These are phyloP conservation scores for Kluyveromyces aestuarii DNA, from an alignment of 805 yeast genomes.

Conservation along the genomic window DNA sequence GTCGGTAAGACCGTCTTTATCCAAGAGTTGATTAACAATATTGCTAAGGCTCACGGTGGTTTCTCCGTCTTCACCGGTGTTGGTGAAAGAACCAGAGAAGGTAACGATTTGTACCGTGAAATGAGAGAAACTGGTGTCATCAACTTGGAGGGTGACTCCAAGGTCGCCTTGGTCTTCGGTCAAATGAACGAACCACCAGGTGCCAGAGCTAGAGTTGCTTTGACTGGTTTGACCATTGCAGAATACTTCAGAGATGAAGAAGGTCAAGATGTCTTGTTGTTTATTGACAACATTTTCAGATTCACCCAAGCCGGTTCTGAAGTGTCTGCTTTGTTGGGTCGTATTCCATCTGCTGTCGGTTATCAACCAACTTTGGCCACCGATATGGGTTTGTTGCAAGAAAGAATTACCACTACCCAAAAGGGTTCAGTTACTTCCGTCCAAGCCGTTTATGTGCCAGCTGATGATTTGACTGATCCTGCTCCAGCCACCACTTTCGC, in stretches of 20 bases:
- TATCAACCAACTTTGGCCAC: constrained; percentile 99
- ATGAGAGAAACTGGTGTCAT: constrained; percentile 99
- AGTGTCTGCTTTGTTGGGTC: constrained; percentile 98
- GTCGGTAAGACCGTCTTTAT: constrained; percentile 99
- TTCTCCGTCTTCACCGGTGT: constrained; percentile 99
- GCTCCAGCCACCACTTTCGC: constrained; percentile 99
- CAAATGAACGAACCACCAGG: constrained; percentile 99
- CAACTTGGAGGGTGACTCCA: constrained; percentile 98
- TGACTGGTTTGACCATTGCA: constrained; percentile 99
- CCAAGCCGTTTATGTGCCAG: constrained; percentile 99
- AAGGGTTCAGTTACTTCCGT: constrained; percentile 99
- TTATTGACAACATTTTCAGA: constrained; percentile 99
- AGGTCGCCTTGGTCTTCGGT: constrained; percentile 98
- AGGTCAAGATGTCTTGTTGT: constrained; percentile 99
- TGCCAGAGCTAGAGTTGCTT: constrained; percentile 99
- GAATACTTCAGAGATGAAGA: constrained; percentile 99
- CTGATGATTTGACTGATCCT: constrained; percentile 99
- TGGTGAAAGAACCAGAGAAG: constrained; percentile 99
- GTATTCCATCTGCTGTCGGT: constrained; percentile 99
- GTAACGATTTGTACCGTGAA: constrained; percentile 99
- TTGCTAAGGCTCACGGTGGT: constrained; percentile 99
- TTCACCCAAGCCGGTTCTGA: constrained; percentile 99
- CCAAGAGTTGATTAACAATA: constrained; percentile 99
- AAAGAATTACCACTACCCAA: constrained; percentile 98
- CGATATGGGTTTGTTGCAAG: constrained; percentile 99